These are phyloP conservation scores for Phytophthora chlamydospora DNA, from an alignment of 352 stramenopile species.

Conservation along the genomic window DNA sequence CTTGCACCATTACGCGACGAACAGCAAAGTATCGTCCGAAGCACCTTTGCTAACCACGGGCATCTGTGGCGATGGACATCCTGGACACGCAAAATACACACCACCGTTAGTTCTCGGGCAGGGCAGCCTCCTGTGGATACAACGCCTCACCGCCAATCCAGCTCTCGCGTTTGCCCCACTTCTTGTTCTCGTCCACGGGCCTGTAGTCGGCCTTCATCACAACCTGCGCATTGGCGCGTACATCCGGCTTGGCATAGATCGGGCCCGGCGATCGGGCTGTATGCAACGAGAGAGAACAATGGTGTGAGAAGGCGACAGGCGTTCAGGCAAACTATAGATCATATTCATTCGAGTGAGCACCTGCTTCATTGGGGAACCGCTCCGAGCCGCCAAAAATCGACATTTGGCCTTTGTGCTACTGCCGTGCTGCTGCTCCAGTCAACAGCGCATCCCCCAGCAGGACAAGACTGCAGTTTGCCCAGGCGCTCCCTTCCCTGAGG, in stretches of 20 bases:
- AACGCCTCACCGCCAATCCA: slow-evolving; percentile 70
- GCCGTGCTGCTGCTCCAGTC: neutral
- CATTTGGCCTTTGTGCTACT: slow-evolving; percentile 37
- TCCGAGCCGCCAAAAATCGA: slow-evolving; percentile 85
- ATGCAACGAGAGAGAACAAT: neutral
- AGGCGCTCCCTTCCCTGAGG: neutral
- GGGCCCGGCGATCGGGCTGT: slow-evolving; percentile 71
- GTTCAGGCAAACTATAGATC: neutral
- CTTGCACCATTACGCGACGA: no score
- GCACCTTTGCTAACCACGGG: slow-evolving; percentile 66
- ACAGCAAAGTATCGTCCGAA: neutral
- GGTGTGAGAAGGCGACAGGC: neutral
- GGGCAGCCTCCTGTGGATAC: neutral
- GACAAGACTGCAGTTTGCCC: slow-evolving; percentile 2
- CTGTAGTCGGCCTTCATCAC: slow-evolving; percentile 79
- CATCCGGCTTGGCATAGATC: slow-evolving; percentile 70
- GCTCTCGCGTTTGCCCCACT: slow-evolving; percentile 82
- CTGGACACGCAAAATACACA: slow-evolving; percentile 24
- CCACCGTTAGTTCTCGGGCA: neutral
- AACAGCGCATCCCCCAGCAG: slow-evolving; percentile 1
- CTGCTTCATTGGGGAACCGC: slow-evolving; percentile 73
- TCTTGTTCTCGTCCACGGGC: slow-evolving; percentile 64
- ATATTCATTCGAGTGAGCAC: slow-evolving; percentile 24
- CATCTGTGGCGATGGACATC: slow-evolving; percentile 55
- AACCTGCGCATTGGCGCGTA: slow-evolving; percentile 61